Evolutionary conservation across 1,284 basidiomycete genomes (phyloP), one percentile per base, ranked within the genome.

Genomic region (Phellinidium pouzarii): DNA sequence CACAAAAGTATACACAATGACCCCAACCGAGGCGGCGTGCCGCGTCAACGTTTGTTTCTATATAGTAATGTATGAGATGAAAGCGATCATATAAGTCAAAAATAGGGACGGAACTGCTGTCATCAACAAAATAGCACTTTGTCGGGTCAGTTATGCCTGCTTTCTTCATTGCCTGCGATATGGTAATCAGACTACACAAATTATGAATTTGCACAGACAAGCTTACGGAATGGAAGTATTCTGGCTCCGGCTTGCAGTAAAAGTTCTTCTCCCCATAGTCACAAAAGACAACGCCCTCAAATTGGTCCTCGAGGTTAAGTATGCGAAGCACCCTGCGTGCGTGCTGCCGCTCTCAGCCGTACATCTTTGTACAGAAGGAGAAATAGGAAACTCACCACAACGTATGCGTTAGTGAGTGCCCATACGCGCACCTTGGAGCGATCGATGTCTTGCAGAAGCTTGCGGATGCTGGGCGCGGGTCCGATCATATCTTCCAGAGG

Each of bases 241-340:
- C 75, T 1, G 77, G 65, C 59, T 94, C 88, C 7, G 91, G 91
- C 63, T 94, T 94, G 72, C 91, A 93, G 4, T 76, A 74, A 66
- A 94, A 91, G 56, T 85, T 66, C 12, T 77, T 72, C 36, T 79
- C 61, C 6, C 73, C 68, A 60, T 94, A 94, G 68, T 94, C 83
- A 63, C 91, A 94, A 62, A 74, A 94, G 7, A 91, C 78, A 12
- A 93, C 65, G 11, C 80, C 88, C 60, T 94, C 91, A 52, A 94
- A 72, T 47, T 83, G 78, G 61, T 91, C 85, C 17, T 81, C 76
- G 11, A 94, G 67, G 44, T 80, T 73, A 36, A 94, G 73, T 29
- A 94, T 87, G 8, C 73, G 72, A 45, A 94, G 75, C 1, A 93
- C 91, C 25, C 92, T 79, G 59, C 79, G 71, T 4, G 92, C 91